Base-by-base conservation (phyloP, 2,329 filamentous ascomycete genomes). In the Pseudogymnoascus sp. region DNA sequence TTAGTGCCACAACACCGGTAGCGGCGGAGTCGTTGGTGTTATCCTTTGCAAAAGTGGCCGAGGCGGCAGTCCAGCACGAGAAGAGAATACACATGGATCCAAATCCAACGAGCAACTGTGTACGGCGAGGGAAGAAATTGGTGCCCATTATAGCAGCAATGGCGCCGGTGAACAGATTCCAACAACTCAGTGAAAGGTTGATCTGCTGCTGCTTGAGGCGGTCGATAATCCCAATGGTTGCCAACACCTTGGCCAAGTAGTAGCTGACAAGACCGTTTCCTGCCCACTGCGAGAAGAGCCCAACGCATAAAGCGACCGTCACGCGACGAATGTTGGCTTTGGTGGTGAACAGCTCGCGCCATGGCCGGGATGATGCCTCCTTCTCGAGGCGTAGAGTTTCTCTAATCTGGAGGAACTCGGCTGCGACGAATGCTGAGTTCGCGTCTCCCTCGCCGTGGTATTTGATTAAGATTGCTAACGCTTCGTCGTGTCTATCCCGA, bases 231-330 rank as follows among this genome's bases (percentile, higher is more conserved):
- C 73, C 73, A 22, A 74, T 70, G 3, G 65, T 70, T 20, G 71
- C 63, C n/a, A 74, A 66, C 12, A 75, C 71, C 6, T 70, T 66
- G 28, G 67, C 68, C 14, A 75, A 69, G 64, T 73, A 74, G 65
- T 73, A 79, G 2, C 73, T 76, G 33, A 78, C 75, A 8, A 80
- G 68, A 36, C 76, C 77, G 64, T 82, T 83, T 33, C 81, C 82
- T 59, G 76, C 80, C 79, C 80, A 84, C 65, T 85, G 82, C 6
- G 78, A 79, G 72, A 84, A 84, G 62, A 83, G 72, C 62, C 81
- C 81, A 5, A 80, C 74, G 18, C 76, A 74, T 50, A 83, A 5
- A 25, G 41, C 41, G 8, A 47, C 41, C 22, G n/a, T n/a, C 3
- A 47, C 22, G 14, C 41, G 41, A 15, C 41, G 41, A 28, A 47